Conservation (phyloP, 2,329 filamentous ascomycete species). For the Pleoardoris graminearum region DNA sequence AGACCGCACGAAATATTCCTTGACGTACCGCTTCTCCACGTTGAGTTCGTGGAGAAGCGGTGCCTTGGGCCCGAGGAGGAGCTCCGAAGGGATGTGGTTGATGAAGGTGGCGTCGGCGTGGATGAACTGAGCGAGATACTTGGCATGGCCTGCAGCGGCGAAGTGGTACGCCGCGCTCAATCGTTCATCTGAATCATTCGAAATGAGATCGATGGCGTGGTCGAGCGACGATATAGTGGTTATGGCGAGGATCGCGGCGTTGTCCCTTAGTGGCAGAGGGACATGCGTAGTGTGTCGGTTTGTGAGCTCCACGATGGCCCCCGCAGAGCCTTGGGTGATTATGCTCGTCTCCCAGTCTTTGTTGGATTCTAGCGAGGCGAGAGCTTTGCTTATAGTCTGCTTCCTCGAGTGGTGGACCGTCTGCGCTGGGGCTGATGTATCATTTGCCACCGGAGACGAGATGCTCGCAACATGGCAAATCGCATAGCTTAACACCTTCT, state of each 20-base stretch:
- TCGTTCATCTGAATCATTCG: constrained; percentile 37
- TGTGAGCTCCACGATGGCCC: constrained; percentile 32
- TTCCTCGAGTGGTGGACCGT: constrained; percentile 15
- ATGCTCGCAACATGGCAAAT: constrained; percentile 29
- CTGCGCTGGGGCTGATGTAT: neutral
- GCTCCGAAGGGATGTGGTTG: constrained; percentile 60
- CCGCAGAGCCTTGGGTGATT: constrained; percentile 26
- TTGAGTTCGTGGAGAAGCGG: constrained; percentile 22
- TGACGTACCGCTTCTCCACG: constrained; percentile 23
- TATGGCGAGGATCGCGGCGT: constrained; percentile 51
- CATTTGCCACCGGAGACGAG: constrained; percentile 2
- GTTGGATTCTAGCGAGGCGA: constrained; percentile 17
- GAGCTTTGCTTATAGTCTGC: constrained; percentile 9
- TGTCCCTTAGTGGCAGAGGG: constrained; percentile 43
- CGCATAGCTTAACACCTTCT: constrained; percentile 51
- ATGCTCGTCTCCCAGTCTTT: constrained; percentile 25
- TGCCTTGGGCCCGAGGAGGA: constrained; percentile 50
- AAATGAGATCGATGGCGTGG: constrained; percentile 56
- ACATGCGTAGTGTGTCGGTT: constrained; percentile 16
- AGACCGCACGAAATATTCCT: constrained; percentile 23
- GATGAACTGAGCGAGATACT: constrained; percentile 64
- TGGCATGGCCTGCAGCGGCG: constrained; percentile 53
- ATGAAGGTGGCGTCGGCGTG: constrained; percentile 55
- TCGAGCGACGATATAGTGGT: constrained; percentile 56
- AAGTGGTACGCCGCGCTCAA: constrained; percentile 59